Percentiles rank a stretch among this genome's conserved stretches.
phyloP scores from a whole-genome alignment of 1,139 yeast genomes.

The Yamadazyma blattariae region DNA sequence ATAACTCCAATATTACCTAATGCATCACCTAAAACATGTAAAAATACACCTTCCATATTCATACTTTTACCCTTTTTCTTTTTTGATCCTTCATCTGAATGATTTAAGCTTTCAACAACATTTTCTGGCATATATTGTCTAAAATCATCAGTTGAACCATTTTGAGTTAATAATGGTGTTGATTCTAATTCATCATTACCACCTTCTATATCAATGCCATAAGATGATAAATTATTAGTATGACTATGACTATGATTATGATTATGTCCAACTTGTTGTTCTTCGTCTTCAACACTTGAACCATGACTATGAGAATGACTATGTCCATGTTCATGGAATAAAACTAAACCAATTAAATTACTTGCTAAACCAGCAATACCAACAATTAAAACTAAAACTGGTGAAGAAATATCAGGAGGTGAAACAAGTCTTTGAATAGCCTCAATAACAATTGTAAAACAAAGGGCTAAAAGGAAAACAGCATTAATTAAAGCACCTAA shows the following conservation, averaged over 20 bases:
- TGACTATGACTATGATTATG: slow-evolving; percentile 61
- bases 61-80: slow-evolving; percentile 54
- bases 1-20: slow-evolving; percentile 95
- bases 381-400: slow-evolving; percentile 74
- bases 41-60: slow-evolving; percentile 96
- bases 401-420: slow-evolving; percentile 77
- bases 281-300: slow-evolving; percentile 49
- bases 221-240: slow-evolving; percentile 8
- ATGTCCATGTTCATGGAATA: slow-evolving; percentile 91
- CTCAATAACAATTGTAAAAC: slow-evolving; percentile 88
- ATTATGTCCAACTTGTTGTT: slow-evolving; percentile 46
- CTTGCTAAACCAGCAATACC: slow-evolving; percentile 82
- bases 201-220: not conserved
- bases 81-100: slow-evolving; percentile 22
- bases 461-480: slow-evolving; percentile 85
- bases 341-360: slow-evolving; percentile 75
- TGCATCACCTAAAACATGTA: slow-evolving; percentile 96
- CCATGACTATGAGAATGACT: slow-evolving; percentile 47
- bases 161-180: slow-evolving; percentile 11
- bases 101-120: slow-evolving; percentile 33
- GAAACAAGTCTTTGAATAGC: slow-evolving; percentile 86
- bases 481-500: slow-evolving; percentile 93
- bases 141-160: slow-evolving; percentile 13
- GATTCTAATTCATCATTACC: slow-evolving; percentile 5
- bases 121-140: slow-evolving; percentile 37